A percentile compares a stretch with the other conserved stretches of the same genome.
phyloP scores from a whole-genome alignment of 129 eudicot genomes.

The Lactuca saligna region DNA sequence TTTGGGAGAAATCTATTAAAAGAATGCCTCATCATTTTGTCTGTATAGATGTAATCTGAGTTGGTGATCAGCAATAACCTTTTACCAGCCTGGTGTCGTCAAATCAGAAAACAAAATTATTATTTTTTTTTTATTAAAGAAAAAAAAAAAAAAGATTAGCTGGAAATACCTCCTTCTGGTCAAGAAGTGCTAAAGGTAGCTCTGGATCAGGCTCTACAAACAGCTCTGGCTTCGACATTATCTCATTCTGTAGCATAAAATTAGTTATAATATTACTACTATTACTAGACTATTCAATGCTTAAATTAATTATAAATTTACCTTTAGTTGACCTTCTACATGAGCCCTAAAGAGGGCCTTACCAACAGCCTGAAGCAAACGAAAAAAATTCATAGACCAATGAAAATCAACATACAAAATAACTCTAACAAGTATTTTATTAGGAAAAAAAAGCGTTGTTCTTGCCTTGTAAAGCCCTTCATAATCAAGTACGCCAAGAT shows the following conservation, averaged over 20 bases:
- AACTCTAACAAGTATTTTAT: background rate
- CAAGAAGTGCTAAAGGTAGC: conserved; percentile 92
- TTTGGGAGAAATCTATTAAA: conserved; percentile 91
- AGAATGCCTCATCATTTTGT: conserved; percentile 97
- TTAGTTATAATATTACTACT: conserved; percentile 25
- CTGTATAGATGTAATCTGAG: conserved; percentile 89
- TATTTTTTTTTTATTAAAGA: background rate
- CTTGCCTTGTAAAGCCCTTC: conserved; percentile 96
- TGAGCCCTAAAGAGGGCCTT: conserved; percentile 99
- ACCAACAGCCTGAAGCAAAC: conserved; percentile 84
- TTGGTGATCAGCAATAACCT: conserved; percentile 91
- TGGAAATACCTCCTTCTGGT: conserved; percentile 85
- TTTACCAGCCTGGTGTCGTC: conserved; percentile 77
- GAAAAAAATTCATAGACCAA: background rate
- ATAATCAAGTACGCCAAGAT: conserved; percentile 87
- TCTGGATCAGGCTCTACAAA: conserved; percentile 99
- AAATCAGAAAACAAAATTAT: conserved; percentile 8
- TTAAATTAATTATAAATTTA: conserved; percentile 26
- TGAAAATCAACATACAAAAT: conserved; percentile 12
- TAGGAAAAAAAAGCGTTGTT: background rate
- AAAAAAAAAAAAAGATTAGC: conserved; percentile 10
- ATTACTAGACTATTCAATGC: conserved; percentile 21
- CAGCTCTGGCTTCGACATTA: conserved; percentile 95
- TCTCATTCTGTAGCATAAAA: conserved; percentile 65
- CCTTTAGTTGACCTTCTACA: conserved; percentile 98